Conservation (phyloP, 345 rosid genomes). For the Populus deltoides region DNA sequence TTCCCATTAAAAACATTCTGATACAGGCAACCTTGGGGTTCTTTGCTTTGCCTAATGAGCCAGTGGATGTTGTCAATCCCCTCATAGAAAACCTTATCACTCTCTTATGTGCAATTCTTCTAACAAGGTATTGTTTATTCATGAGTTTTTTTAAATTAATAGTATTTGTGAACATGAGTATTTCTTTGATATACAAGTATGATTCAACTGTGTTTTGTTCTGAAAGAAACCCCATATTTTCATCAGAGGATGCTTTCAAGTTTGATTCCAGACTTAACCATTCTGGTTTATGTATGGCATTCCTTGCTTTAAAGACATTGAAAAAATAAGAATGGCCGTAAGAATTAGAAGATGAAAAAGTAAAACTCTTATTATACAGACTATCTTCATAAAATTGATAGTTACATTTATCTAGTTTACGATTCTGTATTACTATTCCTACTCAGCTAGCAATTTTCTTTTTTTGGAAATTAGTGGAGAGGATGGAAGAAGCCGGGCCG, state of each 20-base stretch:
- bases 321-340: neutral
- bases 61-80: conserved; percentile 72
- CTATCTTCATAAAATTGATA: neutral
- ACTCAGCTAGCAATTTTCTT: conserved; percentile 14
- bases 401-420: neutral
- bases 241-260: neutral
- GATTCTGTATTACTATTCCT: neutral
- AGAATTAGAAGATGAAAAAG: neutral
- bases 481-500: conserved; percentile 98
- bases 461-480: conserved; percentile 71
- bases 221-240: neutral
- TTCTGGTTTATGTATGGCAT: neutral
- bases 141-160: conserved; percentile 1
- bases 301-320: neutral
- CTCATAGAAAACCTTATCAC: conserved; percentile 89
- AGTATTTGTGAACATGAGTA: neutral
- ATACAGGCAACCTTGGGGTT: conserved; percentile 94
- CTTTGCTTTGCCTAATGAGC: conserved; percentile 90
- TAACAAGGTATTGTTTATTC: conserved; percentile 63
- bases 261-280: neutral
- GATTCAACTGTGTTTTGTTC: neutral
- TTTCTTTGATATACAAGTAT: neutral
- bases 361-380: neutral
- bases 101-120: conserved; percentile 95
- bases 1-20: conserved; percentile 5